phyloP scores from a whole-genome alignment of 352 stramenopile species.

The Aphanomyces euteiches region DNA sequence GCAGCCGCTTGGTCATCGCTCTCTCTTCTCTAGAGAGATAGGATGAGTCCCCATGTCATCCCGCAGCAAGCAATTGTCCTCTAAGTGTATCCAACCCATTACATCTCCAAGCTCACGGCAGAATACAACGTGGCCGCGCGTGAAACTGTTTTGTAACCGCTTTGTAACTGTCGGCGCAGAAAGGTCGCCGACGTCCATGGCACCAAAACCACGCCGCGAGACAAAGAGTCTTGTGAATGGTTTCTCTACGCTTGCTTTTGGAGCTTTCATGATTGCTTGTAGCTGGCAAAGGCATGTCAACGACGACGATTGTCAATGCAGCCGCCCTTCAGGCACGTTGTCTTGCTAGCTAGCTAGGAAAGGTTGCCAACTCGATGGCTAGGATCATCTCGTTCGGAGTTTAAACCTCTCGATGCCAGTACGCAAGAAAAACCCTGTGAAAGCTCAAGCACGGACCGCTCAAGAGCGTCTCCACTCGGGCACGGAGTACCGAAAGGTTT shows the following conservation, averaged over 20 bases:
- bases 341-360: background rate
- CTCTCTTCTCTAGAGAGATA: too few species aligned
- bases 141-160: too few species aligned
- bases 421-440: background rate
- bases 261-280: too few species aligned
- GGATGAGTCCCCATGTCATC: too few species aligned
- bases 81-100: too few species aligned
- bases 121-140: too few species aligned
- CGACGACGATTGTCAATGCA: slow-evolving; percentile 19
- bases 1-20: too few species aligned
- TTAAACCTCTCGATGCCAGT: slow-evolving; percentile 19
- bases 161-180: too few species aligned
- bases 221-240: slow-evolving; percentile 11
- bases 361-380: background rate
- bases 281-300: slow-evolving; percentile 6
- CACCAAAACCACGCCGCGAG: background rate
- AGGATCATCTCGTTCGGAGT: slow-evolving; percentile 29
- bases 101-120: too few species aligned
- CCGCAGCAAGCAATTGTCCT: too few species aligned
- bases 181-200: too few species aligned
- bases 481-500: slow-evolving; percentile 53
- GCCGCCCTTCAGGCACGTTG: slow-evolving; percentile 18
- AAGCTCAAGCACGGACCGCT: background rate
- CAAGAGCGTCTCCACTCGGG: background rate
- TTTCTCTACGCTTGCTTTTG: background rate